These are phyloP conservation scores for Protostelium mycophagum DNA, from an alignment of 78 protist species.

Conservation along the genomic window DNA sequence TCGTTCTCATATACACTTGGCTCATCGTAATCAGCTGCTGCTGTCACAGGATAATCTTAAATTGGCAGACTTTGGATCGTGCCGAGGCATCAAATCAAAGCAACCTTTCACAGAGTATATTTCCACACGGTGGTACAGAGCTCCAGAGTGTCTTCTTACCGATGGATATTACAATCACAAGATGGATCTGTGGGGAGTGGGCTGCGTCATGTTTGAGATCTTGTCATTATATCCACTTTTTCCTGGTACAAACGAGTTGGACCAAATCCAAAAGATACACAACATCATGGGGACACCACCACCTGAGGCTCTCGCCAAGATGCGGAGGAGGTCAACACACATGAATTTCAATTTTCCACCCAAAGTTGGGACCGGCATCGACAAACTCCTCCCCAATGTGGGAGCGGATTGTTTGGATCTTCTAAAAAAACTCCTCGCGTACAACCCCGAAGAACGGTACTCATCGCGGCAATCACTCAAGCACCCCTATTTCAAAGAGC, in stretches of 20 bases:
- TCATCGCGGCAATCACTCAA: constrained; percentile 60
- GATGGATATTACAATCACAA: constrained; percentile 86
- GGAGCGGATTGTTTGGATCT: constrained; percentile 57
- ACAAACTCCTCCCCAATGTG: constrained; percentile 51
- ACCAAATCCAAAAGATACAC: constrained; percentile 87
- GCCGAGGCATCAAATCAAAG: constrained; percentile 80
- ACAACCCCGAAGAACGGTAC: constrained; percentile 81
- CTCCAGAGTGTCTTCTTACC: constrained; percentile 91
- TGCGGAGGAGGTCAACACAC: constrained; percentile 66
- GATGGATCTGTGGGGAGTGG: constrained; percentile 93
- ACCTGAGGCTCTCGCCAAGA: constrained; percentile 38
- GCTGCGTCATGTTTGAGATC: constrained; percentile 64
- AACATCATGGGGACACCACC: constrained; percentile 86
- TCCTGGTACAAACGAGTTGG: constrained; percentile 92
- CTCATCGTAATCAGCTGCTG: constrained; percentile 34
- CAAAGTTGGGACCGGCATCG: constrained; percentile 60
- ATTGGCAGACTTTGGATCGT: constrained; percentile 89
- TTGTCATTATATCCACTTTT: constrained; percentile 85
- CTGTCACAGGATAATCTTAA: constrained; percentile 62
- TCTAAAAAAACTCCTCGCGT: constrained; percentile 58
- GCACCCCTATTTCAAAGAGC: constrained; percentile 74
- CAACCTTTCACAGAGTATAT: constrained; percentile 94
- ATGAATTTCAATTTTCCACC: constrained; percentile 79
- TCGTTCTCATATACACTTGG: background rate
- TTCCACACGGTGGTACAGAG: constrained; percentile 87